Percentiles rank a stretch among this genome's conserved stretches.
Evolutionary conservation across 2,329 filamentous ascomycete genomes (phyloP).

Genomic region (Stagonosporopsis cucurbitacearum): DNA sequence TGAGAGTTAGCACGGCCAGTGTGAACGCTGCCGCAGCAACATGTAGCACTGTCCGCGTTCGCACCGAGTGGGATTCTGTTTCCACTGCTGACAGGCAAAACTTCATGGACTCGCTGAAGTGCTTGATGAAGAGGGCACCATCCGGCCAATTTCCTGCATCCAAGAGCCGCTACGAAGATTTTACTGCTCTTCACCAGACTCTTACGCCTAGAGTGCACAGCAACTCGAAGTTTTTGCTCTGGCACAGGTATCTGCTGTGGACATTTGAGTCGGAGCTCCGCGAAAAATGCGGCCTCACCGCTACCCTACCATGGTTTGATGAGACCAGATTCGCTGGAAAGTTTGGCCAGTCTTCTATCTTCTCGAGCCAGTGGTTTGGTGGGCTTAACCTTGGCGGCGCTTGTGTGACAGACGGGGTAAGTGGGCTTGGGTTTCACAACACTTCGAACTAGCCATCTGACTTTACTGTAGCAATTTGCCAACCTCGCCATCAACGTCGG

Average conservation of each 20-base stretch:
- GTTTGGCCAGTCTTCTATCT: conserved; percentile 40
- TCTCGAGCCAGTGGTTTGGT: conserved; percentile 39
- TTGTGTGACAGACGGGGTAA: conserved; percentile 46
- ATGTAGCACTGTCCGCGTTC: conserved; percentile 37
- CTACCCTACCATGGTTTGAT: conserved; percentile 49
- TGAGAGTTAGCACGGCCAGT: neutral
- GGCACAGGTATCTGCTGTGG: conserved; percentile 54
- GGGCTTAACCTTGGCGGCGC: conserved; percentile 29
- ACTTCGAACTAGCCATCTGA: conserved; percentile 14
- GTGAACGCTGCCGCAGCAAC: conserved; percentile 4
- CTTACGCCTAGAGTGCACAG: conserved; percentile 43
- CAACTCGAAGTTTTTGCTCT: conserved; percentile 50
- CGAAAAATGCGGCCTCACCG: conserved; percentile 52
- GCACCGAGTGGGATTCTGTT: conserved; percentile 42
- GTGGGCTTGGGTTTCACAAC: conserved; percentile 15
- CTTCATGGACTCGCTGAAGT: conserved; percentile 39
- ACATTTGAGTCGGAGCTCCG: conserved; percentile 51
- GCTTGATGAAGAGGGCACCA: conserved; percentile 31
- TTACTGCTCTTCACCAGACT: conserved; percentile 42
- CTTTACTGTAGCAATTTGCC: conserved; percentile 38
- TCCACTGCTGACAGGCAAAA: conserved; percentile 30
- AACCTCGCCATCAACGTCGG: conserved; percentile 42
- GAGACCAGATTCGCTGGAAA: conserved; percentile 43
- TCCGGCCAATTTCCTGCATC: conserved; percentile 36
- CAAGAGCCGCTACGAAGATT: conserved; percentile 43